Evolutionary conservation across 2,329 filamentous ascomycete species (phyloP), one percentile per base, ranked within the genome.

Genomic region (Fusarium zealandicum): DNA sequence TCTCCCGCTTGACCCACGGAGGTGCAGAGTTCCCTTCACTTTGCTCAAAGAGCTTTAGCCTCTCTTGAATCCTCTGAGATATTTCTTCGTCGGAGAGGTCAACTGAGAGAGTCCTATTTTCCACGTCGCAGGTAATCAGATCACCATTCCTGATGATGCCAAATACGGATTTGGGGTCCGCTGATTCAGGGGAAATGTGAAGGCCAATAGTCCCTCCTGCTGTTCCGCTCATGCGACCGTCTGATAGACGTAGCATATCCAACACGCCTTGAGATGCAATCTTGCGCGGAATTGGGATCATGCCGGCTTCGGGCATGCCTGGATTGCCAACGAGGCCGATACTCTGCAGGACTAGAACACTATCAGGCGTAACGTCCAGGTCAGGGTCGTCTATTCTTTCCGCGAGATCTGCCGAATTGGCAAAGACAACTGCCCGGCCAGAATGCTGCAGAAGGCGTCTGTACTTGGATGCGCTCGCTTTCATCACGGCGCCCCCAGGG

Each of bases 271-370:
- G 86, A 0, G 88, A 86, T 0, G 90, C 91, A 25, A 88, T 86
- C 43, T 93, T 92, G 69, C 93, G 90, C 13, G 96, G 86, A 18
- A 84, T 83, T 0, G 81, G 81, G 1, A 84, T 76, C 20, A 83
- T 70, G 0, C 81, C 81, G 50, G 95, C 92, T 73, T 97, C 93
- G 1, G 92, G 93, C 93, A 97, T 97, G 11, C 93, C 93, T 0
- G 93, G 93, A 2, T 91, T 92, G 16, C 92, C 92, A 46, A 95
- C 90, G 0, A 92, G 93, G 0, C 93, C 93, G 68, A 97, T 93
- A 57, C 92, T 93, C 59, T 92, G 87, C 20, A 97, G 86, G 4
- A 97, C 86, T 1, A 96, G 79, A 8, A 96, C 92, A 37, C 76
- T 79, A 33, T 81, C 72, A 0, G 71, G 60, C 0, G 70, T 70